phyloP scores from a whole-genome alignment of 768 basidiomycete species.

The Trametes sanguinea region DNA sequence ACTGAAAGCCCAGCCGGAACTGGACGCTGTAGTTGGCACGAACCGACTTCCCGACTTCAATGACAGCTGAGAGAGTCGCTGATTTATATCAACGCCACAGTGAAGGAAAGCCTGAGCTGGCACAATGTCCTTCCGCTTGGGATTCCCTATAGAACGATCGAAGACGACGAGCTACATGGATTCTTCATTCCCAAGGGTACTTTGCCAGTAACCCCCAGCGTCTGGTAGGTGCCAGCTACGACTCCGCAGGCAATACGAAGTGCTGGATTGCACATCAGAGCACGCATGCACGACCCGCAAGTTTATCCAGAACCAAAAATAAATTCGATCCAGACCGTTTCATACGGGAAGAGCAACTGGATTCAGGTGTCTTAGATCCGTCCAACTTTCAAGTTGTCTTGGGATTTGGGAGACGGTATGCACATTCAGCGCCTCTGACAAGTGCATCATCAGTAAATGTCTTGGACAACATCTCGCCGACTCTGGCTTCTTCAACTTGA shows the following conservation, averaged over 20 bases:
- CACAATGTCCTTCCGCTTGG: conserved; percentile 15
- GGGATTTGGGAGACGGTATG: conserved; percentile 28
- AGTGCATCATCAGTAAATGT: conserved; percentile 11
- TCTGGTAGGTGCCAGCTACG: conserved; percentile 21
- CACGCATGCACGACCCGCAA: conserved; percentile 81
- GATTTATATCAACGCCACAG: conserved; percentile 12
- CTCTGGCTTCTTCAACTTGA: conserved; percentile 15
- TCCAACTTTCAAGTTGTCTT: conserved; percentile 19
- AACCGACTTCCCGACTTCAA: conserved; percentile 16
- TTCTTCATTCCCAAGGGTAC: conserved; percentile 30
- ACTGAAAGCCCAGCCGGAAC: conserved; percentile 11
- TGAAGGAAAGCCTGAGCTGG: conserved; percentile 20
- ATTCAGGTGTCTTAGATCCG: conserved; percentile 45
- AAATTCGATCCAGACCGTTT: conserved; percentile 82
- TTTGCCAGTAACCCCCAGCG: conserved; percentile 22
- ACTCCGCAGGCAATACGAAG: background rate
- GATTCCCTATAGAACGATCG: conserved; percentile 31
- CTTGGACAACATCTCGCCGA: conserved; percentile 21
- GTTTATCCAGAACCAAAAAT: conserved; percentile 85
- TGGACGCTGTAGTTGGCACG: conserved; percentile 14
- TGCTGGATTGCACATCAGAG: background rate
- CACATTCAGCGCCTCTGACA: background rate
- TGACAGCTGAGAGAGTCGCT: conserved; percentile 3
- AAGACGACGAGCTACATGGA: conserved; percentile 26
- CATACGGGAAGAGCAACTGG: conserved; percentile 53